Base-by-base conservation (phyloP, 225 moss, liverwort and hornwort species). In the Lunularia cruciata region DNA sequence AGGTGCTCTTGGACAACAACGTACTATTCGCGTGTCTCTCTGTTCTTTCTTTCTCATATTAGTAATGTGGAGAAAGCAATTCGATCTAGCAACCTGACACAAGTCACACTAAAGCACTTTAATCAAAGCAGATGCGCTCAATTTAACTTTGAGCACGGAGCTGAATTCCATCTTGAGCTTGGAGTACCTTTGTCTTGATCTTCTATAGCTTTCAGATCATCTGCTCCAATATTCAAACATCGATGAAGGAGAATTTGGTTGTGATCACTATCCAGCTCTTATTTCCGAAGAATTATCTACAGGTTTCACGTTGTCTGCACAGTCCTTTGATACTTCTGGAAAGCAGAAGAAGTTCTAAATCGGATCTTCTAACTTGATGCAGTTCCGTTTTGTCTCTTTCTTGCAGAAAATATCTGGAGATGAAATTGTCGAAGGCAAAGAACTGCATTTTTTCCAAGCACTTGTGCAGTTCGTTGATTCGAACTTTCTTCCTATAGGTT, bases 401-500 rank as follows among this genome's bases (percentile, higher is more conserved):
- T 8, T 14, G 3, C 57, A 78, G 69, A 20, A 40, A 18, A 39
- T 4, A 14, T 38, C 26, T 11, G 63, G 64, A 25, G 48, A 25
- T 18, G 63, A 64, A 30, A 56, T 25, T 9, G 16, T 9, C 15
- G 67, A 55, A 19, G 52, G 47, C 33, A 46, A 20, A 42, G 39
- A 70, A 39, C 5, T 19, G 64, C 49, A 52, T 23, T 3, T 52
- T 54, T 26, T 60, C 32, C 64, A 26, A 60, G 59, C 58, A 31
- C 16, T 74, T 27, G 57, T 64, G 58, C 35, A 52, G 14, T 72
- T 80, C 72, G 40, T 43, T 37, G 62, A 20, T 28, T 27, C 72
- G 55, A 80, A 80, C 45, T 80, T 80, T 42, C 72, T 75, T n/a
- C 42, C 72, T 27, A 65, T 74, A 74, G 79, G 74, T 79, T 27